A percentile compares a stretch with the other conserved stretches of the same genome.
Conservation (phyloP, 331 rosid species). For the Telfairia occidentalis region DNA sequence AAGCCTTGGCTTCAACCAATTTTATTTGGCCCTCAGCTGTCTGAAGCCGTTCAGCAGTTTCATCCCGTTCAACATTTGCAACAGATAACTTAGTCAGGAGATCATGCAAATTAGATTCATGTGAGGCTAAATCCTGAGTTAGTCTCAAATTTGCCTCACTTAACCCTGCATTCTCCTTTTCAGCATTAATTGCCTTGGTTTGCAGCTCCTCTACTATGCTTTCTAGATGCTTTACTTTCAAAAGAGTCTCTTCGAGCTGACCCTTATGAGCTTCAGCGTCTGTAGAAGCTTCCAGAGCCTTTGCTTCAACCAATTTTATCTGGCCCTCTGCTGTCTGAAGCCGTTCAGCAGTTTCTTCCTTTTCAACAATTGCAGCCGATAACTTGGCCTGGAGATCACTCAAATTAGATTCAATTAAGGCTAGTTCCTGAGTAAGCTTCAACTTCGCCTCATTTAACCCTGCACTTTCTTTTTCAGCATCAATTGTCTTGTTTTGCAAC, state of each 20-base stretch:
- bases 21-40: too few species aligned
- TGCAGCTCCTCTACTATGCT: constrained; percentile 62
- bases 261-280: constrained; percentile 28
- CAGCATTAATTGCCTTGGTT: constrained; percentile 38
- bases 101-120: constrained; percentile 47
- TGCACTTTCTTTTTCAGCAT: constrained; percentile 52
- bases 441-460: constrained; percentile 42
- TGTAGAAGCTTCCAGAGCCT: constrained; percentile 36
- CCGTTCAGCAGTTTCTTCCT: constrained; percentile 42
- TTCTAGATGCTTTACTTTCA: constrained; percentile 2
- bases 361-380: constrained; percentile 39
- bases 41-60: constrained; percentile 40
- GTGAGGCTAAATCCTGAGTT: constrained; percentile 36
- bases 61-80: constrained; percentile 43
- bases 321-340: constrained; percentile 34
- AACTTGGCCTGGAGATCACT: constrained; percentile 43
- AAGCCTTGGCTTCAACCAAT: too few species aligned
- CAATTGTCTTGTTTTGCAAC: constrained; percentile 47
- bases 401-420: constrained; percentile 42
- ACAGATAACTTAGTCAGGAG: constrained; percentile 33
- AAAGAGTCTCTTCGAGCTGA: constrained; percentile 46
- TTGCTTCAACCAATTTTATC: constrained; percentile 34
- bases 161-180: constrained; percentile 38
- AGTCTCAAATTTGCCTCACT: constrained; percentile 50
- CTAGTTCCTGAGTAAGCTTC: constrained; percentile 54